A percentile compares a stretch with the other conserved stretches of the same genome.
phyloP scores from a whole-genome alignment of 2,329 filamentous ascomycete genomes.

The Myriosclerotinia curreyana region DNA sequence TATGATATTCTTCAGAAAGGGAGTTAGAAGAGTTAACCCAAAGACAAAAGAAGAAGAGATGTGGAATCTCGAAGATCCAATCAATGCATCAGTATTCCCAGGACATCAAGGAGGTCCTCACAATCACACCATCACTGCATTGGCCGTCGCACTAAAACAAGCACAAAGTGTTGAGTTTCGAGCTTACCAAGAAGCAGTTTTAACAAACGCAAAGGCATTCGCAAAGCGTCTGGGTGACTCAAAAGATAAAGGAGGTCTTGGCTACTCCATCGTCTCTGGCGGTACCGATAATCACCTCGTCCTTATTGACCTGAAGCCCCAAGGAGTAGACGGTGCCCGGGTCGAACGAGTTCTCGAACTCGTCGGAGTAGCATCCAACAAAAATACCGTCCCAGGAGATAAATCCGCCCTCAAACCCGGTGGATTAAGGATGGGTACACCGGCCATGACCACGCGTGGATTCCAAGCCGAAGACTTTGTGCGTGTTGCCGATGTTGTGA shows the following conservation, averaged over 20 bases:
- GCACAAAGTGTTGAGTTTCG: conserved; percentile 90
- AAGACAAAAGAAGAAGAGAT: conserved; percentile 87
- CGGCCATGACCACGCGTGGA: conserved; percentile 97
- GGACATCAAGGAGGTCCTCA: conserved; percentile 98
- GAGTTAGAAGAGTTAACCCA: conserved; percentile 86
- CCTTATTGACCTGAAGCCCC: conserved; percentile 85
- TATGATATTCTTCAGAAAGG: conserved; percentile 99
- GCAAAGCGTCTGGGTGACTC: conserved; percentile 59
- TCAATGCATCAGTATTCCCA: conserved; percentile 99
- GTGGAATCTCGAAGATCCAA: conserved; percentile 92
- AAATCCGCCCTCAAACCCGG: conserved; percentile 90
- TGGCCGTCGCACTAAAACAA: conserved; percentile 93
- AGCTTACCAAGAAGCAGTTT: conserved; percentile 84
- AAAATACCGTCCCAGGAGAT: conserved; percentile 97
- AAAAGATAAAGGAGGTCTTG: conserved; percentile 73
- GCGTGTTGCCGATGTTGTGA: conserved; percentile 80
- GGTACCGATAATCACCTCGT: conserved; percentile 99
- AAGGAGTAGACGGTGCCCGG: conserved; percentile 85
- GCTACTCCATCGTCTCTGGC: conserved; percentile 87
- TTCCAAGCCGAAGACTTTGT: conserved; percentile 86
- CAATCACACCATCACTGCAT: conserved; percentile 98
- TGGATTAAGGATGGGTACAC: conserved; percentile 89
- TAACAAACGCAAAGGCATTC: conserved; percentile 87
- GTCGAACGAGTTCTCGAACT: conserved; percentile 95
- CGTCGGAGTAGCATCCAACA: conserved; percentile 99